Base-by-base conservation (phyloP, 371 early-diverging fungal genomes). In the Zopfochytrium polystomum region DNA sequence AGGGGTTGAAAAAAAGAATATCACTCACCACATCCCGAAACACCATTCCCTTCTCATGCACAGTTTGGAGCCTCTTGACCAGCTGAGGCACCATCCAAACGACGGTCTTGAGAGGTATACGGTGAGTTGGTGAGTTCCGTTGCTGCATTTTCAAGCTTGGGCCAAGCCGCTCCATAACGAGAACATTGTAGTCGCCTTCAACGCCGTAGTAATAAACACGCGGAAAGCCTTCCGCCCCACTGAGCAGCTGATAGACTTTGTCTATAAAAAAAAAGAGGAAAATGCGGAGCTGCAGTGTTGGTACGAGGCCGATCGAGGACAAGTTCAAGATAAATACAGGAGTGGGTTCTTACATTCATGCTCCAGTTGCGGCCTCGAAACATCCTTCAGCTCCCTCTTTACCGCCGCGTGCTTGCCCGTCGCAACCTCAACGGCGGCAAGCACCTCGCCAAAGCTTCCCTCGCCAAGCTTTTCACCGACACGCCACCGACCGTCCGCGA, bases 401-500 rank as follows among this genome's bases (percentile, higher is more conserved):
- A 88, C 70, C 1, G 89, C 89, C 25, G 85, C 80, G 26, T 65
- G 60, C 52, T 69, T 63, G 7, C 63, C 51, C 1, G 72, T 76
- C 0, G 63, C 55, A 9, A 62, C 34, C 60, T 85, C 81, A 22
- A 73, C 27, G 7, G 79, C 83, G 23, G 66, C 59, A 70, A 80
- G 82, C 6, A 86, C 83, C 49, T 86, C 79, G 20, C 89, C 89
- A 72, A 87, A 88, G 0, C 85, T 81, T 25, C 89, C 89, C 46
- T 71, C 67, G n/a, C 78, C 82, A 47, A 77, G 52, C 5, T 68
- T 63, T 11, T 74, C 71, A 20, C 72, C 64, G 71, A 60, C 52
- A 26, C 44, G n/a, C 60, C 60, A 60, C 13, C 60, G 52, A n/a
- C 60, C 60, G 44, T 60, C 32, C 23, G 52, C 60, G 20, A 60